Evolutionary conservation across 148 eudicot genomes (phyloP), one percentile per base, ranked within the genome.

Genomic region (Rhododendron ovatum): DNA sequence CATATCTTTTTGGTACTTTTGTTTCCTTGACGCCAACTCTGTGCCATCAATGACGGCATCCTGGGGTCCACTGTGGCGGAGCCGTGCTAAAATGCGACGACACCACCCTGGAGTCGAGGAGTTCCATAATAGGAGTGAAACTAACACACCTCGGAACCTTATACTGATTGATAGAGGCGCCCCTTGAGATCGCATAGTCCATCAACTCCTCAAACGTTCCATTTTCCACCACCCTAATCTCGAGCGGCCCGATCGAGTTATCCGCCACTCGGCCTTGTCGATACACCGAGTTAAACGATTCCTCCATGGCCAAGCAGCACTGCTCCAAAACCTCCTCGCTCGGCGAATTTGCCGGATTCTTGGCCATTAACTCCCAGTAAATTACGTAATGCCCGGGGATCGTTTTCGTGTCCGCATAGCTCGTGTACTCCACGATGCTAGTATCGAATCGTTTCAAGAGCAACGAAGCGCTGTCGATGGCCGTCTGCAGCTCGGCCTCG

Each of bases 191-290:
- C 5, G 95, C 93, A 50, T 92, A 92, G 63, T 93, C 95, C 95
- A 93, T 92, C 18, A 93, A 53, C 91, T 93, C 91, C 89, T 93
- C 95, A 84, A 93, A 93, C 4, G 95, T 93, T 6, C 94, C 94
- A 71, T 28, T 87, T 39, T 83, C 83, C 24, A 93, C 94, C 0
- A 93, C 91, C 63, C 91, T 90, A 51, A 93, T 91, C 90, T 93
- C 94, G 0, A 93, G 91, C 10, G 94, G 92, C 2, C 95, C 95
- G 26, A 93, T 88, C 0, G 95, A 90, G 73, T 85, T 84, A 35
- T 89, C 91, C 17, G 91, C 88, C 1, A 92, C 95, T 50, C 95
- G 90, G 1, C 94, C 85, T 57, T 90, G 91, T 28, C 93, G 86
- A 51, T 93, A 93, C 22, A 92, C 93, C 24, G 91, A 87, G 90